These are phyloP conservation scores for Rehmannia glutinosa DNA, from an alignment of 257 asterid genomes.

Conservation along the genomic window DNA sequence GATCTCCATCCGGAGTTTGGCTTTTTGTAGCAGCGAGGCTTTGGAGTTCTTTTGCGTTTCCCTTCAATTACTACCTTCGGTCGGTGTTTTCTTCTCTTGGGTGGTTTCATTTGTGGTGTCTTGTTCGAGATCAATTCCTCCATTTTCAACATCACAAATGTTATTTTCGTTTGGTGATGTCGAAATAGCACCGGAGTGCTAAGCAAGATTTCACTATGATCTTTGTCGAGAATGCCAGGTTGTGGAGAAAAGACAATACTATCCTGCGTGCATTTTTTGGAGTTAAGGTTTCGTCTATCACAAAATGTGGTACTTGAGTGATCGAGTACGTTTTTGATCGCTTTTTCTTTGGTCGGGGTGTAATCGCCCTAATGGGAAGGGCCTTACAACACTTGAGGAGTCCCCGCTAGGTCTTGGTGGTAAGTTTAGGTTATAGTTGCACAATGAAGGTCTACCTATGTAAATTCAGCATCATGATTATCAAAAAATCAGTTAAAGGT, in stretches of 20 bases:
- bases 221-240: conserved; percentile 26
- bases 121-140: conserved; percentile 61
- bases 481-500: neutral
- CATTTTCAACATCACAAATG: conserved; percentile 30
- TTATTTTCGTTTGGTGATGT: conserved; percentile 29
- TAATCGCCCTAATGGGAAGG: conserved; percentile 41
- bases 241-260: conserved; percentile 17
- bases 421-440: conserved; percentile 30
- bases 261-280: conserved; percentile 32
- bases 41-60: conserved; percentile 59
- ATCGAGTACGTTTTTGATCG: conserved; percentile 33
- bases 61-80: conserved; percentile 87
- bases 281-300: conserved; percentile 23
- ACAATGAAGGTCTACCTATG: conserved; percentile 41
- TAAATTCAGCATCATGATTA: conserved; percentile 18
- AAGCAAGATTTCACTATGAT: conserved; percentile 23
- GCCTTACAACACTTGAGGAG: conserved; percentile 31
- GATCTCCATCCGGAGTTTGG: conserved; percentile 31
- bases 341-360: conserved; percentile 60
- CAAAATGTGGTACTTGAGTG: conserved; percentile 27
- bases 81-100: conserved; percentile 75
- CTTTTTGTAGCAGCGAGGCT: conserved; percentile 32
- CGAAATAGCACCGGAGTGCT: conserved; percentile 18
- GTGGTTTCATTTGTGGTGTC: conserved; percentile 65
- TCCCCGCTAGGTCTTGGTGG: conserved; percentile 37